Evolutionary conservation across 768 basidiomycete genomes (phyloP), one percentile per base, ranked within the genome.

Genomic region (Rubroboletus satanas): DNA sequence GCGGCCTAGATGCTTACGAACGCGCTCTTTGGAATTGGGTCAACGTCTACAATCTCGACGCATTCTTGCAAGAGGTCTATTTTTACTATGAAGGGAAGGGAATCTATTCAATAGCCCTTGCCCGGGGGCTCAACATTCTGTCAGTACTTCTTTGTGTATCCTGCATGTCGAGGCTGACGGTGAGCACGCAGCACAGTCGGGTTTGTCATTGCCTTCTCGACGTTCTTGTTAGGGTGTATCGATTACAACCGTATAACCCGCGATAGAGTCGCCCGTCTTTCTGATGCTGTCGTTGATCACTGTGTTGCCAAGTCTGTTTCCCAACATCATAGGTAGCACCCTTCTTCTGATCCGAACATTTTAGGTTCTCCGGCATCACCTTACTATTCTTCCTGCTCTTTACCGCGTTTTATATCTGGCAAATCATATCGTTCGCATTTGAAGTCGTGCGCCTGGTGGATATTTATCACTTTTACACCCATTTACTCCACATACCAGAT

Each of bases 1-100:
- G 83, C 48, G 88, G 90, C 9, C 69, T 93, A 43, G 88, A 93
- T 64, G 83, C 84, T 12, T 86, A 90, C 65, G 94, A 99, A 70
- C 86, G 85, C 55, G 97, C 97, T 1, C 71, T 98, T 45, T 99
- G 97, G 97, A 89, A 90, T 54, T 99, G 97, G 97, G 93, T 98
- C 55, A 99, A 99, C 67, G 93, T 98, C 12, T 93, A 93, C 68
- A 98, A 99, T 67, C 79, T 99, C 37, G 97, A 99, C 65, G 86
- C 85, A 8, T 99, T 95, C 71, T 73, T 99, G 29, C 92, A 96
- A 72, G 93, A 98, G 59, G 92, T 92, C 37, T 98, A 99, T 71
- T 79, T 80, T 43, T 99, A 98, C 71, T 99, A 99, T 68, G 88
- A 92, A 66, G 94, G 95, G 26, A 97, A 97, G 68, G 97, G 97